Conservation (phyloP, 2,329 filamentous ascomycete genomes). For the Amesomyces nigricolor region DNA sequence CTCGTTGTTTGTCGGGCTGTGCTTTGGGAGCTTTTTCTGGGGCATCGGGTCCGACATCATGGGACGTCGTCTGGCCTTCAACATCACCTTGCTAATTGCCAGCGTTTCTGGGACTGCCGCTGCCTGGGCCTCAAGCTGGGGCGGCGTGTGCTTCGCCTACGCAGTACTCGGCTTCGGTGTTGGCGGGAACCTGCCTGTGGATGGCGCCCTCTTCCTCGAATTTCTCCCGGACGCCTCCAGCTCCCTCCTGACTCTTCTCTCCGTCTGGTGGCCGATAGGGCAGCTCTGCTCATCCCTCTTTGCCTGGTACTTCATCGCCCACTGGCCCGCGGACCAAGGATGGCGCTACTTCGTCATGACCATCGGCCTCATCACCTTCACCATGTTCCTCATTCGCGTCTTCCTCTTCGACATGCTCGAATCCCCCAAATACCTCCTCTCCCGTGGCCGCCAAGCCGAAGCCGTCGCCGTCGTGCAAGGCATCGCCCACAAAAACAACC, state of each 20-base stretch:
- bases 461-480: slow-evolving; percentile 76
- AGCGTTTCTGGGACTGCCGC: slow-evolving; percentile 67
- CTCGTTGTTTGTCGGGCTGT: slow-evolving; percentile 69
- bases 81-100: slow-evolving; percentile 69
- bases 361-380: slow-evolving; percentile 65
- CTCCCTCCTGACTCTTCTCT: slow-evolving; percentile 70
- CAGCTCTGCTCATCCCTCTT: slow-evolving; percentile 67
- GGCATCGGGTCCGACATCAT: slow-evolving; percentile 72
- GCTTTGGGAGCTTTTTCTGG: slow-evolving; percentile 74
- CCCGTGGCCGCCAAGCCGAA: slow-evolving; percentile 68
- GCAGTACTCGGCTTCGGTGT: slow-evolving; percentile 62
- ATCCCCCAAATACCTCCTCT: slow-evolving; percentile 78
- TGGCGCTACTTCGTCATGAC: slow-evolving; percentile 71
- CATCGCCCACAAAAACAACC: slow-evolving; percentile 65
- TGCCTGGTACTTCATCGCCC: slow-evolving; percentile 71
- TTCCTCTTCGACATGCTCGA: slow-evolving; percentile 78
- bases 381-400: slow-evolving; percentile 74
- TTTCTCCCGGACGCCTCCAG: slow-evolving; percentile 72
- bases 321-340: slow-evolving; percentile 62
- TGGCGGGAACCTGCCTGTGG: slow-evolving; percentile 71
- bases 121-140: slow-evolving; percentile 64
- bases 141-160: slow-evolving; percentile 54
- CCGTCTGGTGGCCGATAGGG: slow-evolving; percentile 81
- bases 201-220: slow-evolving; percentile 77
- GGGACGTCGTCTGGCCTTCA: slow-evolving; percentile 76